Evolutionary conservation across 495 filamentous ascomycete species (phyloP).

Genomic region (Podospora bellae-mahoneyi): DNA sequence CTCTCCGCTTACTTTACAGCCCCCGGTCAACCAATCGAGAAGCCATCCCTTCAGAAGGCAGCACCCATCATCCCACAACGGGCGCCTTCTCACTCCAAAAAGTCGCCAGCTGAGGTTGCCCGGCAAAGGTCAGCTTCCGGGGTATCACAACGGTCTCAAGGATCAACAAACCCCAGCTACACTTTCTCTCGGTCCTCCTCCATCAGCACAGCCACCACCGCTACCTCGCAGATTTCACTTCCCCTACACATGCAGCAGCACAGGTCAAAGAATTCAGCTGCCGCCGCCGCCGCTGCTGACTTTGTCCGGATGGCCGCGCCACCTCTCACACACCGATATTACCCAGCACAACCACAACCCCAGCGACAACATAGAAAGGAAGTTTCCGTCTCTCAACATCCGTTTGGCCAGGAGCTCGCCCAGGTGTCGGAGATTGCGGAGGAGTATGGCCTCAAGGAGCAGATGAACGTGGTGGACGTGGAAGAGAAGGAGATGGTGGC

Average conservation of each 20-base stretch:
- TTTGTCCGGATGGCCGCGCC: slow-evolving; percentile 11
- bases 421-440: slow-evolving; percentile 80
- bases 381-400: slow-evolving; percentile 40
- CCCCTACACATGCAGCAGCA: slow-evolving; percentile 28
- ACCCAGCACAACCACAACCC: slow-evolving; percentile 10
- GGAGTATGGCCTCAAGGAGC: slow-evolving; percentile 68
- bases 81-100: slow-evolving; percentile 80
- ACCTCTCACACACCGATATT: slow-evolving; percentile 8
- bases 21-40: slow-evolving; percentile 42
- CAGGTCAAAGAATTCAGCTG: slow-evolving; percentile 32
- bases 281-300: slow-evolving; percentile 24
- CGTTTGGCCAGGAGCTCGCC: slow-evolving; percentile 71
- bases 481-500: slow-evolving; percentile 65
- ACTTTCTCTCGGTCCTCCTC: slow-evolving; percentile 48
- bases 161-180: slow-evolving; percentile 46
- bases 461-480: slow-evolving; percentile 61
- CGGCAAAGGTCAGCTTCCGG: slow-evolving; percentile 60
- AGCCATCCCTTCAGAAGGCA: slow-evolving; percentile 37
- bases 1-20: slow-evolving; percentile 73
- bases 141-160: slow-evolving; percentile 48
- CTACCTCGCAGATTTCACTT: slow-evolving; percentile 31
- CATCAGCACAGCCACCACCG: slow-evolving; percentile 44
- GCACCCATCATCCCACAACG: slow-evolving; percentile 69
- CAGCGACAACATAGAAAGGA: slow-evolving; percentile 29
- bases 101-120: slow-evolving; percentile 51